Evolutionary conservation across 495 filamentous ascomycete species (phyloP).

Genomic region (Cairneyella variabilis): DNA sequence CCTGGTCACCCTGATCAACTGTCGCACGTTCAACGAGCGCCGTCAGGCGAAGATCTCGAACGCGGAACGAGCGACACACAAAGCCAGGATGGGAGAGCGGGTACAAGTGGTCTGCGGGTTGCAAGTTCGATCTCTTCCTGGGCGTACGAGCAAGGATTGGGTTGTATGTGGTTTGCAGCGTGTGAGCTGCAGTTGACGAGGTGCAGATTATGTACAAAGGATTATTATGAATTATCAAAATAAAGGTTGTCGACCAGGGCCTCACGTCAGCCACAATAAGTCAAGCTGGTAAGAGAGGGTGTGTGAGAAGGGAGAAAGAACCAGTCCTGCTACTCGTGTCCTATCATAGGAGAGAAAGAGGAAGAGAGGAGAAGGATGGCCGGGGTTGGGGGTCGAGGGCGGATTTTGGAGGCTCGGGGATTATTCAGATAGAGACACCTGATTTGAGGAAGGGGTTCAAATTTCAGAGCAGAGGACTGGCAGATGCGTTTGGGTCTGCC

Average conservation of each 20-base stretch:
- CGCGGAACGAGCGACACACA: conserved; percentile 11
- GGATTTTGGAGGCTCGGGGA: too few species aligned
- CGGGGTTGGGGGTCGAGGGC: background rate
- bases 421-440: too few species aligned
- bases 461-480: too few species aligned
- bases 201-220: background rate
- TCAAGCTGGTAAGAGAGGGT: background rate
- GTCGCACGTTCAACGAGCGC: conserved; percentile 26
- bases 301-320: background rate
- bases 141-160: background rate
- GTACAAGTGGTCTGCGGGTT: background rate
- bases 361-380: background rate
- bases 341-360: background rate
- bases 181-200: background rate
- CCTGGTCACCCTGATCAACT: conserved; percentile 18
- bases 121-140: too few species aligned
- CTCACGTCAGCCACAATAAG: conserved; percentile 20
- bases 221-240: conserved; percentile 23
- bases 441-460: too few species aligned
- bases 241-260: background rate
- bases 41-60: conserved; percentile 25
- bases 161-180: background rate
- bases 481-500: too few species aligned
- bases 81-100: background rate
- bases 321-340: too few species aligned